Percentiles rank a stretch among this genome's conserved stretches.
Conservation (phyloP, 2,329 filamentous ascomycete genomes). For the Fusarium fujikuroi region DNA sequence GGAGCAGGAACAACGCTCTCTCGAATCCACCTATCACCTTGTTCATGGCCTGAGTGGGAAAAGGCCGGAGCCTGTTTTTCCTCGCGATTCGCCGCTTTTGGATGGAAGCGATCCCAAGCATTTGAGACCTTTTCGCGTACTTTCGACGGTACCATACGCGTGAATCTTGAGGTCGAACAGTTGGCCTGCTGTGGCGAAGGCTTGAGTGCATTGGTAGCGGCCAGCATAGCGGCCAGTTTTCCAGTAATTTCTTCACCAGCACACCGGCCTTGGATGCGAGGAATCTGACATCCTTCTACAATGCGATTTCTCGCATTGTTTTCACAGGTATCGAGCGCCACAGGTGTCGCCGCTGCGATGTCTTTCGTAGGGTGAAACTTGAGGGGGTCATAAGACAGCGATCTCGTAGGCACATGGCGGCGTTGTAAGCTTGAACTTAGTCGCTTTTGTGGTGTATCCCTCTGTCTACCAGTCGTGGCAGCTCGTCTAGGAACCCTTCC, state of each 20-base stretch:
- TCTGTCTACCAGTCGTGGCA: constrained; percentile 20
- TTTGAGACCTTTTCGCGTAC: constrained; percentile 50
- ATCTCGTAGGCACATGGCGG: constrained; percentile 22
- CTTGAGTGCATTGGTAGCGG: constrained; percentile 50
- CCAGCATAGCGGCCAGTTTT: constrained; percentile 53
- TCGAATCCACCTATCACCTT: constrained; percentile 4
- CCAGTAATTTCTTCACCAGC: constrained; percentile 44
- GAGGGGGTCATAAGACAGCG: constrained; percentile 31
- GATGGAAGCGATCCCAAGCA: constrained; percentile 48
- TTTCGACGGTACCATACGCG: constrained; percentile 46
- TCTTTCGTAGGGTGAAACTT: constrained; percentile 31
- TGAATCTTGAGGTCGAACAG: constrained; percentile 39
- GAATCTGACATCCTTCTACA: background rate
- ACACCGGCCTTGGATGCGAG: background rate
- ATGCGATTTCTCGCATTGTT: constrained; percentile 19
- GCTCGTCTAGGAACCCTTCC: constrained; percentile 21
- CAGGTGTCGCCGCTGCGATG: constrained; percentile 13
- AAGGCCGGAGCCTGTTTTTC: constrained; percentile 19
- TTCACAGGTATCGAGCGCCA: constrained; percentile 20
- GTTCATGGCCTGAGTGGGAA: background rate
- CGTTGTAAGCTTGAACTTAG: constrained; percentile 27
- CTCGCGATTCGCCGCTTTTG: constrained; percentile 42
- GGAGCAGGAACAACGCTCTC: constrained; percentile 1
- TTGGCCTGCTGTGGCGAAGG: constrained; percentile 32
- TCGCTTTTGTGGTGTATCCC: constrained; percentile 19